phyloP scores from a whole-genome alignment of 352 stramenopile species.

The Globisporangium okanoganense region DNA sequence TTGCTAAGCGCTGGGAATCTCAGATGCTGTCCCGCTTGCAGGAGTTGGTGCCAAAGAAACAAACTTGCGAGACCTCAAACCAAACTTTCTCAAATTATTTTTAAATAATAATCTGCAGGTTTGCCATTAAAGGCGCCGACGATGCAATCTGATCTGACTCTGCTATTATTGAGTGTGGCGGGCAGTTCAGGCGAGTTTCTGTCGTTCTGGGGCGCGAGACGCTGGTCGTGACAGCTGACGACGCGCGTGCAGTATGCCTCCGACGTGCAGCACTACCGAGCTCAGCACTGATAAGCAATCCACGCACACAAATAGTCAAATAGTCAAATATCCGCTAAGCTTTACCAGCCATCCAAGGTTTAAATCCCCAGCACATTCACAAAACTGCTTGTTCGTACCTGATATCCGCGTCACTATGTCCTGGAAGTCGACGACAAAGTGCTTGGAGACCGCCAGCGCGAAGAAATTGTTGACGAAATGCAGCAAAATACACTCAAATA shows the following conservation, averaged over 20 bases:
- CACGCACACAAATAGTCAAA: neutral
- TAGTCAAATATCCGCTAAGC: neutral
- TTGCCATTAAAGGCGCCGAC: too few species aligned
- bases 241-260: neutral
- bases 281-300: neutral
- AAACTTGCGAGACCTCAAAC: too few species aligned
- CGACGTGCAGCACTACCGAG: neutral
- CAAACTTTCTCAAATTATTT: too few species aligned
- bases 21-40: too few species aligned
- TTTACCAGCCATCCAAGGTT: neutral
- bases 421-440: neutral
- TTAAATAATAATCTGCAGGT: too few species aligned
- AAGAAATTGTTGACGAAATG: slow-evolving; percentile 62
- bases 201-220: neutral
- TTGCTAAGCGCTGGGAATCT: too few species aligned
- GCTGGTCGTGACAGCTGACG: neutral
- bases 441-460: slow-evolving; percentile 25
- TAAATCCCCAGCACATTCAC: neutral
- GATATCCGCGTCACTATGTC: neutral
- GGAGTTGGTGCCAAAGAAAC: too few species aligned
- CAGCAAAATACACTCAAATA: slow-evolving; percentile 52
- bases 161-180: too few species aligned
- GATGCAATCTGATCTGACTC: too few species aligned
- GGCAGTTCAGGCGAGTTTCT: too few species aligned
- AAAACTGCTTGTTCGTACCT: neutral